A percentile compares a stretch with the other conserved stretches of the same genome.
Evolutionary conservation across 2,329 filamentous ascomycete genomes (phyloP).

Genomic region (Pestalotiopsis sp.): DNA sequence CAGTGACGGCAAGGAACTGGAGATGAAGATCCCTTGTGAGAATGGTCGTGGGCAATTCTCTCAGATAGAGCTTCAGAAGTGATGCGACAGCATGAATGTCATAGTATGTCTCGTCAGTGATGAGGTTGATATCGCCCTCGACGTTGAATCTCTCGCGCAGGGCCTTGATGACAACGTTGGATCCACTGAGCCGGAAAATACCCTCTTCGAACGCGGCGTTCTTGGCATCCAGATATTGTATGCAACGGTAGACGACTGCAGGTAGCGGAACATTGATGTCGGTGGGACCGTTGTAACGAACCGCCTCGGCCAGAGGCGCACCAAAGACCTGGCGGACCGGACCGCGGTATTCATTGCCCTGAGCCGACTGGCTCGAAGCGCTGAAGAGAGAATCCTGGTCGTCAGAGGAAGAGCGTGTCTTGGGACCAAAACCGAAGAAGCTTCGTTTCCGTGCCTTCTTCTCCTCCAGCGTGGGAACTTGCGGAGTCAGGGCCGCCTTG

Average conservation of each 20-base stretch:
- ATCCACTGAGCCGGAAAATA: conserved; percentile 96
- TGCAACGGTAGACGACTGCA: conserved; percentile 91
- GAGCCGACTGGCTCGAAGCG: conserved; percentile 46
- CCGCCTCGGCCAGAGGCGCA: conserved; percentile 81
- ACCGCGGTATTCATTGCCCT: conserved; percentile 48
- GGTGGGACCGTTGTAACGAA: conserved; percentile 74
- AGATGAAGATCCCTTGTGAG: conserved; percentile 88
- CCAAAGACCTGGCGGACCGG: conserved; percentile 79
- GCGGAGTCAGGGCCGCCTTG: conserved; percentile 58
- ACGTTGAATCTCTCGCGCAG: conserved; percentile 91
- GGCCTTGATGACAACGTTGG: conserved; percentile 89
- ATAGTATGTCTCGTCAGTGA: conserved; percentile 82
- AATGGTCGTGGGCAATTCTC: conserved; percentile 89
- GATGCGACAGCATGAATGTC: conserved; percentile 97
- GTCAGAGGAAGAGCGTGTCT: conserved; percentile 61
- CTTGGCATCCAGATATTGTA: conserved; percentile 87
- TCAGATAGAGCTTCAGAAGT: conserved; percentile 88
- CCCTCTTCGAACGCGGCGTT: conserved; percentile 86
- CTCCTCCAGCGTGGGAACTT: conserved; percentile 62
- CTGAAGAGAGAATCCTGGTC: conserved; percentile 58
- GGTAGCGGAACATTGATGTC: conserved; percentile 79
- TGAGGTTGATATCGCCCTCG: conserved; percentile 87
- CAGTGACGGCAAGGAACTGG: conserved; percentile 84
- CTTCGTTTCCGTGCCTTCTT: conserved; percentile 81
- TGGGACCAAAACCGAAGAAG: conserved; percentile 72